Evolutionary conservation across 148 eudicot genomes (phyloP), one percentile per base, ranked within the genome.

Genomic region (Hydrangea macrophylla): DNA sequence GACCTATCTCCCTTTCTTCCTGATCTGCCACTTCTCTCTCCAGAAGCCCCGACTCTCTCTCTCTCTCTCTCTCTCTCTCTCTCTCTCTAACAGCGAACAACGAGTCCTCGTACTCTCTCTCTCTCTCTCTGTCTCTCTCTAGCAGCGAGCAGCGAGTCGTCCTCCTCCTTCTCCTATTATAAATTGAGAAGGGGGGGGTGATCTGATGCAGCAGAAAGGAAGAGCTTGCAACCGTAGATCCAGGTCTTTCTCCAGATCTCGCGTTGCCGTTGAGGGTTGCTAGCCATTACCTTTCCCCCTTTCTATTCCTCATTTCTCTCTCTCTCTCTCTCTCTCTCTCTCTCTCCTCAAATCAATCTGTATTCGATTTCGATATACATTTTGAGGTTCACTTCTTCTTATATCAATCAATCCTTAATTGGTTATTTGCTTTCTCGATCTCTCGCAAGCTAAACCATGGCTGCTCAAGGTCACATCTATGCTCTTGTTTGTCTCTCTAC

Each of bases 231-330:
- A 94, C 79, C 82, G 91, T 17, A 78, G 96, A 87, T 94, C 96
- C 27, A 76, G 99, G 62, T 66, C 85, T 5, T 91, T 94, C 76
- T 85, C 99, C 39, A 80, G 99, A 64, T 84, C 97, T 62, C 99
- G 99, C 73, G 33, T 91, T 69, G 97, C 99, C 73, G 72, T 94
- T 76, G 93, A 94, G 73, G 99, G 99, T 55, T 76, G 62, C 66
- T 92, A 74, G 64, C 3, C 23, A 1, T 51, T 45, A 10, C 20
- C 55, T 30, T 37, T 7, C 68, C 5, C 40, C 11, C 7, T 32
- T 6, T 10, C 50, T 5, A 2, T 45, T 25, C 32, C 30, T 37
- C 48, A 54, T 20, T 6, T 31, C 15, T 30, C 24, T 12, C 58
- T 2, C 6, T 39, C 10, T 17, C 30, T 26, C 30, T 68, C n/a